Evolutionary conservation across 2,329 filamentous ascomycete genomes (phyloP).

Genomic region (Colletotrichum spinosum): DNA sequence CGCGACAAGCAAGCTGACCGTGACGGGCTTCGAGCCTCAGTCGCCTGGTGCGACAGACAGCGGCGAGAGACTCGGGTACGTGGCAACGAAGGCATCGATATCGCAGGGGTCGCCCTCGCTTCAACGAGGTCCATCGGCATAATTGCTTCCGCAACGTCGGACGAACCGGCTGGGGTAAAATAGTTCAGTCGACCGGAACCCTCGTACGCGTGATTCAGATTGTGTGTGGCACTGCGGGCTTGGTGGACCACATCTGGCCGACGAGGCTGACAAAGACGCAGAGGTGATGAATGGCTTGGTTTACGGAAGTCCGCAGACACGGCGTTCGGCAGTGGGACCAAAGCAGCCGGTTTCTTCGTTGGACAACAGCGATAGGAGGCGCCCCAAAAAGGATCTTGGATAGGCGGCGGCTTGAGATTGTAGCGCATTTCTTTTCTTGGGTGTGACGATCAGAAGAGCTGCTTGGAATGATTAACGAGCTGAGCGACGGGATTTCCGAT

Average conservation of each 20-base stretch:
- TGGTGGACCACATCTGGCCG: neutral
- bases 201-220: slow-evolving; percentile 2
- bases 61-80: no score
- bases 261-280: slow-evolving; percentile 6
- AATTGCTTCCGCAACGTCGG: slow-evolving; percentile 10
- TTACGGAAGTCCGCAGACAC: slow-evolving; percentile 29
- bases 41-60: no score
- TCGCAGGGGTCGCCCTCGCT: slow-evolving; percentile 13
- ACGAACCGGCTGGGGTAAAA: slow-evolving; percentile 24
- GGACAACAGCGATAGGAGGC: slow-evolving; percentile 4
- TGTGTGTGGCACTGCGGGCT: neutral
- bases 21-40: no score
- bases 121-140: neutral
- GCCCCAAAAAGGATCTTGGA: neutral
- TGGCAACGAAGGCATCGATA: no score
- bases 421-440: slow-evolving; percentile 27
- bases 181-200: slow-evolving; percentile 9
- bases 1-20: neutral
- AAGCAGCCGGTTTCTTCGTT: slow-evolving; percentile 6
- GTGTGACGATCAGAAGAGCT: neutral
- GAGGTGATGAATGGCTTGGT: neutral
- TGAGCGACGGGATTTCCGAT: slow-evolving; percentile 3
- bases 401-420: slow-evolving; percentile 3
- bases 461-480: neutral
- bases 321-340: slow-evolving; percentile 18